phyloP scores from a whole-genome alignment of 768 basidiomycete genomes.

The Lepiota venenata region DNA sequence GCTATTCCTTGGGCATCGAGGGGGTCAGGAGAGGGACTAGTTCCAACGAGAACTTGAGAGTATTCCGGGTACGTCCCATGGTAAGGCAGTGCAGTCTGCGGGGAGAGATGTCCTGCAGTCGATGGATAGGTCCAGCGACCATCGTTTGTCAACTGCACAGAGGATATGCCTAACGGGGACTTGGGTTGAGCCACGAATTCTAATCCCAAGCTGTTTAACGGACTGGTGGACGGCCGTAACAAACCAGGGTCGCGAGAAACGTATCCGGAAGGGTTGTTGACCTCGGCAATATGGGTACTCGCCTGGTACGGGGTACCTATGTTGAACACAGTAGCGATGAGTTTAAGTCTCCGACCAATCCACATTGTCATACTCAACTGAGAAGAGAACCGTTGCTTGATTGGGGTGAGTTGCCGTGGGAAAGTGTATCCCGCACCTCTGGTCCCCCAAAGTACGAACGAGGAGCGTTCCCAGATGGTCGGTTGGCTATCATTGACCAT shows the following conservation, averaged over 20 bases:
- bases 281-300: not conserved
- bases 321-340: not conserved
- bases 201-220: not conserved
- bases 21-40: not conserved
- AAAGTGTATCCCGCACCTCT: not conserved
- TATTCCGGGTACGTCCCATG: not conserved
- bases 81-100: too few relatives aligned
- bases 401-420: not conserved
- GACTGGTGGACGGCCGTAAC: not conserved
- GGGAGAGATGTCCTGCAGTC: too few relatives aligned
- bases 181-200: not conserved
- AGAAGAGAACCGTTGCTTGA: conserved; percentile 8
- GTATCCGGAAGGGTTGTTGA: not conserved
- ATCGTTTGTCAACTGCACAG: not conserved
- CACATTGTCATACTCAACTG: not conserved
- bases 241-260: not conserved
- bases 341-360: not conserved
- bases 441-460: not conserved
- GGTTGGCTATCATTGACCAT: too few relatives aligned
- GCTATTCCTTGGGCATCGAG: not conserved
- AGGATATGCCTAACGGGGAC: not conserved
- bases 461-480: not conserved
- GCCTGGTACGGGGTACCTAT: conserved; percentile 8
- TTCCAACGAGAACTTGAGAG: not conserved
- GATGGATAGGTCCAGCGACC: too few relatives aligned